Evolutionary conservation across 345 rosid genomes (phyloP).

Genomic region (Arabis alpina): DNA sequence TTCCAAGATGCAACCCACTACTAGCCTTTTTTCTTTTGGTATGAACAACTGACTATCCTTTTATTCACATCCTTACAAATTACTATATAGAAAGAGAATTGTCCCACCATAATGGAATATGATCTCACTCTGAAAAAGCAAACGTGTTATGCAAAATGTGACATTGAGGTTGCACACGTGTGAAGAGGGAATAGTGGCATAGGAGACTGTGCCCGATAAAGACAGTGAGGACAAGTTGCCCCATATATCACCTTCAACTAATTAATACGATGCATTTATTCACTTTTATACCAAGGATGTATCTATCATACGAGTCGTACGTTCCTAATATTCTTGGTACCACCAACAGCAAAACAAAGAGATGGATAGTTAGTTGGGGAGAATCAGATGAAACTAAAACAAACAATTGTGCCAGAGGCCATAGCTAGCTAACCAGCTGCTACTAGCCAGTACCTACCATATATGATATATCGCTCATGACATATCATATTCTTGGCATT

Average conservation of each 20-base stretch:
- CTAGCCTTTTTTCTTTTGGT: neutral
- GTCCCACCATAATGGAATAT: constrained; percentile 22
- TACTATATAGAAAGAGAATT: constrained; percentile 10
- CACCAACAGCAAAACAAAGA: constrained; percentile 35
- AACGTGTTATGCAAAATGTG: constrained; percentile 30
- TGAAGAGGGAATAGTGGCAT: constrained; percentile 23
- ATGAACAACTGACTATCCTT: constrained; percentile 19
- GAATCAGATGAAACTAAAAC: constrained; percentile 32
- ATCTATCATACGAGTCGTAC: constrained; percentile 19
- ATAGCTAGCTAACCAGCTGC: constrained; percentile 1
- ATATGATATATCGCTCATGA: neutral
- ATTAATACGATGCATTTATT: constrained; percentile 31
- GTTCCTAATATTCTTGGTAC: constrained; percentile 40
- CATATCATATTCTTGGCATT: neutral
- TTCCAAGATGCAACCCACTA: constrained; percentile 7
- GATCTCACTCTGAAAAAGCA: constrained; percentile 14
- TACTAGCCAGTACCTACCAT: neutral
- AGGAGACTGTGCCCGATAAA: constrained; percentile 34
- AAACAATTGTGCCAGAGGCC: constrained; percentile 15
- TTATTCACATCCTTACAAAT: constrained; percentile 33
- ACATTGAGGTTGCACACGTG: constrained; percentile 36
- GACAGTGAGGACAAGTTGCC: constrained; percentile 32
- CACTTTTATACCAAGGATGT: constrained; percentile 21
- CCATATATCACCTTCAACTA: neutral
- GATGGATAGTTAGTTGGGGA: constrained; percentile 36